phyloP scores from a whole-genome alignment of 1,139 yeast genomes.

The Geotrichum citri-aurantii region DNA sequence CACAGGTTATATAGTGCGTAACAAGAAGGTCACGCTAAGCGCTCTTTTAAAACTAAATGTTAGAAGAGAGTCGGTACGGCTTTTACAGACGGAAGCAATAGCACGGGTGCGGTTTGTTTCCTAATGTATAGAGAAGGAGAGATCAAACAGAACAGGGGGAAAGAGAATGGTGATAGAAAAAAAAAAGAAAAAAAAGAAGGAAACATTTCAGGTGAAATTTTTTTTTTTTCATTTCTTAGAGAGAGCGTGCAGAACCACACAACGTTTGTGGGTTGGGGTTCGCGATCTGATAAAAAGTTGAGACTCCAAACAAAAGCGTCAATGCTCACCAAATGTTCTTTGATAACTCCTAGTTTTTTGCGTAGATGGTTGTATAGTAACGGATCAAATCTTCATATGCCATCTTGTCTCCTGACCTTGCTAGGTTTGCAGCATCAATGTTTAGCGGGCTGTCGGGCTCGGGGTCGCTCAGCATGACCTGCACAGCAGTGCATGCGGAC shows the following conservation, averaged over 20 bases:
- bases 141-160: neutral
- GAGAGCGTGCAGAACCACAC: neutral
- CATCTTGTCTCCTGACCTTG: constrained; percentile 49
- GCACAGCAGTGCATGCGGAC: constrained; percentile 64
- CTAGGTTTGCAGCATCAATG: constrained; percentile 77
- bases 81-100: neutral
- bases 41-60: neutral
- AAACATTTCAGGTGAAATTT: neutral
- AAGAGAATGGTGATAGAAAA: neutral
- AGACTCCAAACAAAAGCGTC: neutral
- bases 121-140: neutral
- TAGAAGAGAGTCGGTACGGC: neutral
- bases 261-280: neutral
- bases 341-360: neutral
- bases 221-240: too few species aligned
- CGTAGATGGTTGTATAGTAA: constrained; percentile 43
- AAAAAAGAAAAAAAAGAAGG: neutral
- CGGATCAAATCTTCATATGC: constrained; percentile 60
- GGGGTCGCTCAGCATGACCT: constrained; percentile 64
- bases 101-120: neutral
- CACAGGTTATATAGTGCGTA: neutral
- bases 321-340: neutral
- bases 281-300: neutral
- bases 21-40: neutral
- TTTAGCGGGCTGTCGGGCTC: constrained; percentile 85